Conservation (phyloP, 2,329 filamentous ascomycete species). For the Dactylellina drechsleri region DNA sequence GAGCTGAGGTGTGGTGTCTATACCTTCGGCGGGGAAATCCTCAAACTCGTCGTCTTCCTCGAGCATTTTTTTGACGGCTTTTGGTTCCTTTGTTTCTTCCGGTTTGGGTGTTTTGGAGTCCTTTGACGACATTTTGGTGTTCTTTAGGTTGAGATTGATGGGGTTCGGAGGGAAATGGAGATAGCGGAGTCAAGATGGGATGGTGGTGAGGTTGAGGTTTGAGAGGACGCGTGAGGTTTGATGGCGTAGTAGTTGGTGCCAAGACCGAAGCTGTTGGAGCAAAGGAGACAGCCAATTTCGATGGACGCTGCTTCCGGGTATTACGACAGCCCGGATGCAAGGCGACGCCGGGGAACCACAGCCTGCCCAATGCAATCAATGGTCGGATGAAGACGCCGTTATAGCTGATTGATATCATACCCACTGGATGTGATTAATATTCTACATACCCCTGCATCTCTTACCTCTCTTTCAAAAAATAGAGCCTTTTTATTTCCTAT, state of each 20-base stretch:
- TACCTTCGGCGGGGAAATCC: slow-evolving; percentile 97
- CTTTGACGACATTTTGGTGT: slow-evolving; percentile 45
- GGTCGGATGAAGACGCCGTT: too few relatives aligned
- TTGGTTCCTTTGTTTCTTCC: slow-evolving; percentile 47
- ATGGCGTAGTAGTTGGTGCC: slow-evolving; percentile 13
- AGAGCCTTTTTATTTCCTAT: too few relatives aligned
- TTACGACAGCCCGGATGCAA: too few relatives aligned
- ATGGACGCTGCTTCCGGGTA: too few relatives aligned
- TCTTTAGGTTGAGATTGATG: neutral
- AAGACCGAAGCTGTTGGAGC: neutral
- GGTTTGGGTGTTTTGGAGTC: slow-evolving; percentile 39
- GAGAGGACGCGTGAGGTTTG: slow-evolving; percentile 30
- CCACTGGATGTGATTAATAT: too few relatives aligned
- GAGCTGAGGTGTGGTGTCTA: neutral
- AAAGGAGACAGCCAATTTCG: too few relatives aligned
- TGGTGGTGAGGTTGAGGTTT: slow-evolving; percentile 4
- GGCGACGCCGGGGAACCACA: too few relatives aligned
- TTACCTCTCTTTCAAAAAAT: too few relatives aligned
- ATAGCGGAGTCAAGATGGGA: neutral
- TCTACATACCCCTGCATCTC: too few relatives aligned
- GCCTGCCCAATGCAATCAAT: too few relatives aligned
- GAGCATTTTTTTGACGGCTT: slow-evolving; percentile 70
- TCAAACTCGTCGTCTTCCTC: slow-evolving; percentile 99
- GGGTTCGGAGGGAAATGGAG: neutral
- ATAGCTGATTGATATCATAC: too few relatives aligned